A percentile compares a stretch with the other conserved stretches of the same genome.
Conservation (phyloP, 257 asterid species). For the Phtheirospermum japonicum region DNA sequence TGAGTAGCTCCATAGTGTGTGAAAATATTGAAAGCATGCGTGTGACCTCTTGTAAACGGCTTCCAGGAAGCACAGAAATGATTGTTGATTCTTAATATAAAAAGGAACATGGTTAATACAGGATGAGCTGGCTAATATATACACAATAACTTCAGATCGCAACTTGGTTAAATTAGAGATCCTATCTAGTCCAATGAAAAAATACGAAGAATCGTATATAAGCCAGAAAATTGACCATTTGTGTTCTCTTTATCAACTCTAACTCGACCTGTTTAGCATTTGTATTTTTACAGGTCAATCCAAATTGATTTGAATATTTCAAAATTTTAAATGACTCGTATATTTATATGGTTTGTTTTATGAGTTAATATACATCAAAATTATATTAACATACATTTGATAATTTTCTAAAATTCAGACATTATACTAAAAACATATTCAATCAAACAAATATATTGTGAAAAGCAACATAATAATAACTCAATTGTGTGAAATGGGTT, state of each 20-base stretch:
- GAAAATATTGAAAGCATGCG: slow-evolving; percentile 81
- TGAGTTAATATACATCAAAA: background rate
- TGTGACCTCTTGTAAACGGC: slow-evolving; percentile 88
- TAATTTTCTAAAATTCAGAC: too few relatives aligned
- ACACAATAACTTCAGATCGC: slow-evolving; percentile 4
- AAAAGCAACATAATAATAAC: too few relatives aligned
- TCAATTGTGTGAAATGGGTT: too few relatives aligned
- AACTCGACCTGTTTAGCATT: background rate
- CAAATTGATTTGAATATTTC: background rate
- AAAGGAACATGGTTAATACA: slow-evolving; percentile 24
- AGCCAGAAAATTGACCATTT: background rate
- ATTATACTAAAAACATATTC: too few relatives aligned
- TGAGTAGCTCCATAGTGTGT: slow-evolving; percentile 53
- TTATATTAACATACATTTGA: background rate
- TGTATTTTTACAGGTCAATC: background rate
- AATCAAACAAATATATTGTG: too few relatives aligned
- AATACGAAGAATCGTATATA: background rate
- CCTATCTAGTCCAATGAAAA: background rate
- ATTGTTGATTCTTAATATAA: slow-evolving; percentile 60
- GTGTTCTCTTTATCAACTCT: background rate
- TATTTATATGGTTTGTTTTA: background rate
- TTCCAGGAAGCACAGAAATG: slow-evolving; percentile 89
- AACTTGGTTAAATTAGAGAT: slow-evolving; percentile 11
- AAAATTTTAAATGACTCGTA: background rate
- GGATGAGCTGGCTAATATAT: slow-evolving; percentile 6